A percentile compares a stretch with the other conserved stretches of the same genome.
Evolutionary conservation across 257 asterid genomes (phyloP).

Genomic region (Lycium ferocissimum): DNA sequence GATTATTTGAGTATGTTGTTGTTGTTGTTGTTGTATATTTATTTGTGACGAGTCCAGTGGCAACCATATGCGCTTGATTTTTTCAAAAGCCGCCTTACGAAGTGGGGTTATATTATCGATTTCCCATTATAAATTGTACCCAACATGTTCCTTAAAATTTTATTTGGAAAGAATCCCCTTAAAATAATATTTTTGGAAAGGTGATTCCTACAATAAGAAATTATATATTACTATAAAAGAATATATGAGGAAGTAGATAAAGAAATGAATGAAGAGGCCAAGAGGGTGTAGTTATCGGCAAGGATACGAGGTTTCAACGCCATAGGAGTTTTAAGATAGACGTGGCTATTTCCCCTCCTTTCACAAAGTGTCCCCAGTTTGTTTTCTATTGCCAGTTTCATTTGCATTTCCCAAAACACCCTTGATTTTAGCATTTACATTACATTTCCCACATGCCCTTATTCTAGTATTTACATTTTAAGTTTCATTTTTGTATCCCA

Average conservation of each 20-base stretch:
- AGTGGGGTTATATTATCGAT: neutral
- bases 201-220: neutral
- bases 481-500: too few species aligned
- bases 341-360: conserved; percentile 31
- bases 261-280: conserved; percentile 47
- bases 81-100: neutral
- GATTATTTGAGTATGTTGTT: too few species aligned
- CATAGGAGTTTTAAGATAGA: neutral
- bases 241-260: conserved; percentile 36
- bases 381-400: neutral
- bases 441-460: too few species aligned
- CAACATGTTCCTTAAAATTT: neutral
- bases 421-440: neutral
- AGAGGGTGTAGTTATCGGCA: conserved; percentile 64
- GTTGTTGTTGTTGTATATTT: neutral
- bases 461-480: too few species aligned
- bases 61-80: neutral
- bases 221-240: neutral
- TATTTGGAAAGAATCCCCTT: neutral
- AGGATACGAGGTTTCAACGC: conserved; percentile 79
- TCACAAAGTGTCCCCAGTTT: neutral
- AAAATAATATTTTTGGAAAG: neutral
- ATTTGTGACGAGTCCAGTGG: neutral
- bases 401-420: neutral
- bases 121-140: neutral